Evolutionary conservation across 192 early-diverging fungal genomes (phyloP), one percentile per base, ranked within the genome.

Genomic region (Pilaira anomala): DNA sequence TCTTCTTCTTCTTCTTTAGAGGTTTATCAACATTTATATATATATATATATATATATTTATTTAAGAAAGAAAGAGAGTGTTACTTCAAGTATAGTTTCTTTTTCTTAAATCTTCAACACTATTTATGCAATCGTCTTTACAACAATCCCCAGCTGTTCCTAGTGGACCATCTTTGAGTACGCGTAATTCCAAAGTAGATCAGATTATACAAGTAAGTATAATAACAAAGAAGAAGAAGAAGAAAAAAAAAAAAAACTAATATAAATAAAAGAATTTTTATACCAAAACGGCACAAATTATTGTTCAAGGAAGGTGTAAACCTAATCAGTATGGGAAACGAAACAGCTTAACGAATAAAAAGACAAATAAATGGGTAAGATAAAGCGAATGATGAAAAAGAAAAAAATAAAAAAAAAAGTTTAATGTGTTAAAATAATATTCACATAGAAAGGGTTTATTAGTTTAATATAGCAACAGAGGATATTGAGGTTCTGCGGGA

Each of bases 381-480:
- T 26, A 28, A 46, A n/a, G 44, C 3, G 49, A 39, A 11, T 26
- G 28, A 26, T 7, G 3, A 53, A 13, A 29, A 16, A 53, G 51
- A 53, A 52, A 16, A 46, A 46, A 46, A 46, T n/a, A 46, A 16
- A 21, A 12, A 9, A 50, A 9, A 50, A 24, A 50, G 18, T 45
- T 45, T 45, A 18, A 4, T 16, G 11, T 18, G 11, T 16, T 45
- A 45, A 16, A 4, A 16, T 18, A 45, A 45, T 45, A 45, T 18
- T 45, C 28, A 55, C 22, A 28, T 36, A 30, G n/a, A n/a, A 42
- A 44, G 14, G 22, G 30, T 16, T 33, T 14, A 25, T 22, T 42
- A 88, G 94, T 96, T 96, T 78, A 94, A 93, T 72, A 68, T 96
- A 42, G 87, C 89, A 26, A 76, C 88, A 13, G 86, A 88, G 55